phyloP scores from a whole-genome alignment of 1,284 basidiomycete genomes.

The Laetiporus sulphureus region DNA sequence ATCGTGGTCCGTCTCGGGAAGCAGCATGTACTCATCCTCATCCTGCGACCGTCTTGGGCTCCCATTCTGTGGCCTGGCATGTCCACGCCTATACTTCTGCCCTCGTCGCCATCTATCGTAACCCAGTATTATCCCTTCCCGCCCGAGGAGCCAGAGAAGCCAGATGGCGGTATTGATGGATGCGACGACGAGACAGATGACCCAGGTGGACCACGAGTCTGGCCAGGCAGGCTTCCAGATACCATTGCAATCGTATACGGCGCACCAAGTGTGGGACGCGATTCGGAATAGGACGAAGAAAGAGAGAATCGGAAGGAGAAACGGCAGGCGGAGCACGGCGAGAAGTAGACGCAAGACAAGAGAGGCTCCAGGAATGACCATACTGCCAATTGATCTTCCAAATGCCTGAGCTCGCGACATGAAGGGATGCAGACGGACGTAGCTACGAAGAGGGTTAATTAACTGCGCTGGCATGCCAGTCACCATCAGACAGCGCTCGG shows the following conservation, averaged over 20 bases:
- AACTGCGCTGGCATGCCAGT: too few species aligned
- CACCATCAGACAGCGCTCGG: too few species aligned
- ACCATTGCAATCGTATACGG: conserved; percentile 7
- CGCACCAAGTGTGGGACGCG: conserved; percentile 2
- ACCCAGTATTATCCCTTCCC: conserved; percentile 3
- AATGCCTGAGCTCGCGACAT: too few species aligned
- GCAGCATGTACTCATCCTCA: conserved; percentile 14
- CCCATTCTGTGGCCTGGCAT: not conserved
- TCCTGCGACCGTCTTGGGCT: conserved; percentile 1
- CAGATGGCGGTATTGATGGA: conserved; percentile 16
- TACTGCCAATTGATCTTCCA: too few species aligned
- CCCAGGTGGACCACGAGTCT: conserved; percentile 13
- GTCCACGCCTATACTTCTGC: not conserved
- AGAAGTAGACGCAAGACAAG: conserved; percentile 1
- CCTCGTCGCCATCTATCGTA: conserved; percentile 1
- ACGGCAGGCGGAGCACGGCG: conserved; percentile 7
- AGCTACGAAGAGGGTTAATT: too few species aligned
- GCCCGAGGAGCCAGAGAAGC: conserved; percentile 13
- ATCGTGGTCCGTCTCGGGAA: too few species aligned
- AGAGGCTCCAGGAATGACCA: too few species aligned
- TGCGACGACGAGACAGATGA: conserved; percentile 14
- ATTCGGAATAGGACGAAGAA: conserved; percentile 13
- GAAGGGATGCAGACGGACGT: too few species aligned
- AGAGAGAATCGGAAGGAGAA: conserved; percentile 10
- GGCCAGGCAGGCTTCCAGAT: conserved; percentile 18